Evolutionary conservation across 2,329 filamentous ascomycete species (phyloP), one percentile per base, ranked within the genome.

Genomic region (Achaetomium macrosporum): DNA sequence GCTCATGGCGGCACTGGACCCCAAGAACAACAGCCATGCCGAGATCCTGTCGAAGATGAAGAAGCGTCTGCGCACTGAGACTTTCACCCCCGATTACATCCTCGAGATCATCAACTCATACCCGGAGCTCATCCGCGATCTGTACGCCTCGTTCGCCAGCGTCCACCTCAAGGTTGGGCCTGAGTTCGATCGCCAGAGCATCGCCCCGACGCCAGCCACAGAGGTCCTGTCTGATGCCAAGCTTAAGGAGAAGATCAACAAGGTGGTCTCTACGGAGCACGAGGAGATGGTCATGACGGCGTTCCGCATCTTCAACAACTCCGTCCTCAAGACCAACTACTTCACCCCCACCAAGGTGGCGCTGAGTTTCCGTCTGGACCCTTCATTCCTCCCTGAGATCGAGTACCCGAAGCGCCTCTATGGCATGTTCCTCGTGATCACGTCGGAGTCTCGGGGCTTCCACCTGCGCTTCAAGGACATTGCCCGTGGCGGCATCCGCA

Each of bases 351-450:
- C 93, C 59, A 99, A 99, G 79, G 92, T 99, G 37, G 93, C 93
- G 10, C 80, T 99, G 62, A 96, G 90, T 75, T 99, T 99, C 83
- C 88, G 93, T 50, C 76, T 99, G 57, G 87, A 96, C 66, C 89
- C 90, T 7, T 79, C 75, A 39, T 99, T 99, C 80, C 76, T 99
- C 36, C 93, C 93, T 5, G 79, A 86, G 56, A 84, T 91, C 49
- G 93, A 99, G 71, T 99, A 99, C 70, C 88, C 93, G 42, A 89
- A 92, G 69, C 89, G 85, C 7, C 78, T 99, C 9, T 99, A 93
- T 64, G 93, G 93, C 59, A 99, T 99, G 93, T 99, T 99, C 79
- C 79, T 99, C 47, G 88, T 99, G 60, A 96, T 99, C 70, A 90
- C 90, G 64, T 92, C 93, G 11, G 93, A 99, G 72, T 95, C 95